Conservation (phyloP, 805 yeast genomes). For the Clavispora asparagi region DNA sequence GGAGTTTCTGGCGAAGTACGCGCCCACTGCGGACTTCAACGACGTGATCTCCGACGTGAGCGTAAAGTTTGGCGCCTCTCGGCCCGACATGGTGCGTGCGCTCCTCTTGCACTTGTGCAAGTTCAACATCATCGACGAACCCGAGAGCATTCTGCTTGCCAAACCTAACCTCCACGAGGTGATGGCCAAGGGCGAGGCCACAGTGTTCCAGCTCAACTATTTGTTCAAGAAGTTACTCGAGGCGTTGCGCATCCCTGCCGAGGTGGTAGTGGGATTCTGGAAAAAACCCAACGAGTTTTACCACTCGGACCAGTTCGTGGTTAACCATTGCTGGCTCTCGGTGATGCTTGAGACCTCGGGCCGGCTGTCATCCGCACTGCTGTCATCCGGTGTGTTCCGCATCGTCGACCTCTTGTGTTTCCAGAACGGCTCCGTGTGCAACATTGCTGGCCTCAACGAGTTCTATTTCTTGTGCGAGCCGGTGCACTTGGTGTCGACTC, state of each 20-base stretch:
- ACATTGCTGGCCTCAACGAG: constrained; percentile 34
- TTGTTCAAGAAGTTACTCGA: constrained; percentile 69
- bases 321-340: constrained; percentile 88
- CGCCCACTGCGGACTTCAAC: constrained; percentile 27
- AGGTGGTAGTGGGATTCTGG: constrained; percentile 75
- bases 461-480: constrained; percentile 82
- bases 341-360: constrained; percentile 62
- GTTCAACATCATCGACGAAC: constrained; percentile 43
- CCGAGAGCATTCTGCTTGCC: constrained; percentile 29
- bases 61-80: constrained; percentile 29
- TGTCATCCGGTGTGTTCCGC: constrained; percentile 44
- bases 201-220: constrained; percentile 69
- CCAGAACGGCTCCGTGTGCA: constrained; percentile 29
- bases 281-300: constrained; percentile 67
- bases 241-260: constrained; percentile 65
- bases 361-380: not conserved
- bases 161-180: constrained; percentile 41
- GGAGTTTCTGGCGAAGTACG: constrained; percentile 28
- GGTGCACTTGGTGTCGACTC: constrained; percentile 69
- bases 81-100: constrained; percentile 54
- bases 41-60: constrained; percentile 39
- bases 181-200: constrained; percentile 48
- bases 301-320: constrained; percentile 45
- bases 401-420: constrained; percentile 58
- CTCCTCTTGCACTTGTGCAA: constrained; percentile 65